Conservation (phyloP, 345 rosid genomes). For the Limnanthes douglasii region DNA sequence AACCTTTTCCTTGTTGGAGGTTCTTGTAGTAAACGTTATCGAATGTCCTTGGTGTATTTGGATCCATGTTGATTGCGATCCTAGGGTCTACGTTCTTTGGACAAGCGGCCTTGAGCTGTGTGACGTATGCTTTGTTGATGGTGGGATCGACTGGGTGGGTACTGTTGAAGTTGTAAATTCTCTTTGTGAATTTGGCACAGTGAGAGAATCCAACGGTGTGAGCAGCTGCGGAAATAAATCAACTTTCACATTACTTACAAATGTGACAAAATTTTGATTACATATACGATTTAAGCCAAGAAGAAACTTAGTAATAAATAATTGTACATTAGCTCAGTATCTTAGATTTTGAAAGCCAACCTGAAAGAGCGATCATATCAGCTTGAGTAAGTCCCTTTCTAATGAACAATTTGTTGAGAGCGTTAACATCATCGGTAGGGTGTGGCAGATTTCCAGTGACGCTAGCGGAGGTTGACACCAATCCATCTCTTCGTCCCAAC, state of each 20-base stretch:
- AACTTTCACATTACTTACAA: neutral
- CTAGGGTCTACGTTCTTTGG: conserved; percentile 50
- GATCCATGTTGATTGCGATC: conserved; percentile 78
- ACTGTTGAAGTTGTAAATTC: conserved; percentile 46
- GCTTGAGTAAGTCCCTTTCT: conserved; percentile 39
- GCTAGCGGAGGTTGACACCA: conserved; percentile 36
- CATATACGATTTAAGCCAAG: too few relatives aligned
- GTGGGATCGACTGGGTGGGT: conserved; percentile 42
- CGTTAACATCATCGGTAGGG: conserved; percentile 30
- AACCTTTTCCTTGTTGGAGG: conserved; percentile 49
- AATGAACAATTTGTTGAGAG: conserved; percentile 42
- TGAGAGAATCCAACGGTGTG: conserved; percentile 80
- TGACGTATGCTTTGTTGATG: conserved; percentile 36
- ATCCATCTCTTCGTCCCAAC: conserved; percentile 70
- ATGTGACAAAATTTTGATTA: neutral
- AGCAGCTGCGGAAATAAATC: conserved; percentile 34
- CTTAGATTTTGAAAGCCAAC: too few relatives aligned
- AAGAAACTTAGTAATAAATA: too few relatives aligned
- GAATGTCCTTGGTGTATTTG: conserved; percentile 36
- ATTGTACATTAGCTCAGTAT: too few relatives aligned
- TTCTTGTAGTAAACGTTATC: conserved; percentile 65
- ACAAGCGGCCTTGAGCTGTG: conserved; percentile 43
- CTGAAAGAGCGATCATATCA: conserved; percentile 88
- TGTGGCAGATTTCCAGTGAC: conserved; percentile 58
- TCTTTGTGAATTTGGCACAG: conserved; percentile 32